Percentiles rank a stretch among this genome's conserved stretches.
phyloP scores from a whole-genome alignment of 345 rosid species.

The Erysimum cheiranthoides region DNA sequence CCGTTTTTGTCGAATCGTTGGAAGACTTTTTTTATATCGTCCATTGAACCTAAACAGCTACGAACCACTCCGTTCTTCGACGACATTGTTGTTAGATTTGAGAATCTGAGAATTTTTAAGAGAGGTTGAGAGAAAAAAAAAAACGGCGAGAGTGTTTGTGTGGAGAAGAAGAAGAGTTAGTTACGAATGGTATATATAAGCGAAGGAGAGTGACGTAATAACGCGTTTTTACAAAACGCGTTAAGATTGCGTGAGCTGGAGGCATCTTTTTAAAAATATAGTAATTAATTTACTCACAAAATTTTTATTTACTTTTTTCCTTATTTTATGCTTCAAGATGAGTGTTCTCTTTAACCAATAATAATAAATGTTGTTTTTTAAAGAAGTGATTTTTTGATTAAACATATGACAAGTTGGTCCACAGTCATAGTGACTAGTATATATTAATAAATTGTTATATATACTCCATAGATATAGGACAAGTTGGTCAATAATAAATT shows the following conservation, averaged over 20 bases:
- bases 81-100: constrained; percentile 22
- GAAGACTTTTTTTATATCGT: constrained; percentile 64
- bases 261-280: neutral
- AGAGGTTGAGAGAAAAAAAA: neutral
- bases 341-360: neutral
- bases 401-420: neutral
- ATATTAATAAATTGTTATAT: too few relatives aligned
- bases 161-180: constrained; percentile 21
- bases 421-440: neutral
- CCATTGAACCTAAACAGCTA: constrained; percentile 53
- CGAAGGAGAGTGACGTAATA: constrained; percentile 31
- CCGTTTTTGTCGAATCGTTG: constrained; percentile 83
- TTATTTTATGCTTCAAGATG: neutral
- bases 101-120: neutral
- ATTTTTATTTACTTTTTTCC: neutral
- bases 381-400: neutral
- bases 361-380: neutral
- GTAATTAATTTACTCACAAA: neutral
- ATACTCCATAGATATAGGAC: too few relatives aligned
- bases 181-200: constrained; percentile 23
- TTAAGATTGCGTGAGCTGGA: constrained; percentile 41
- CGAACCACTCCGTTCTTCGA: constrained; percentile 25
- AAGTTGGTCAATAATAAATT: too few relatives aligned
- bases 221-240: constrained; percentile 45
- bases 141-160: neutral